Evolutionary conservation across 2,329 filamentous ascomycete species (phyloP).

Genomic region (Fusarium sarcochroum): DNA sequence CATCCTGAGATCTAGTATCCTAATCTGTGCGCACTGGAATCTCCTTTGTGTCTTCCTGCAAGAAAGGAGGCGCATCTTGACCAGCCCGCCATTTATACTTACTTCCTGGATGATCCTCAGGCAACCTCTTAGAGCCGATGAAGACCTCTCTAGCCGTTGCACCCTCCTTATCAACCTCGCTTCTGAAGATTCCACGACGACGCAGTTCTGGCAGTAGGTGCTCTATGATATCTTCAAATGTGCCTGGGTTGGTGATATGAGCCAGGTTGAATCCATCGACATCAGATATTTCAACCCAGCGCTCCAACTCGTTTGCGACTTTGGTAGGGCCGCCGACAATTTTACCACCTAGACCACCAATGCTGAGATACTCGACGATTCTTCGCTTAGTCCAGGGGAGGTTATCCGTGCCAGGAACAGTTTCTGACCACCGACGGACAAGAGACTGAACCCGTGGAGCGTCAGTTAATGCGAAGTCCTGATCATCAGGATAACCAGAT

Average conservation of each 20-base stretch:
- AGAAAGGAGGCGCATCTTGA: not conserved
- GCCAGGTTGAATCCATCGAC: not conserved
- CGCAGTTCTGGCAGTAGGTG: not conserved
- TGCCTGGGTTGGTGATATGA: not conserved
- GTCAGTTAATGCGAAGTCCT: not conserved
- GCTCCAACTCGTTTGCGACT: not conserved
- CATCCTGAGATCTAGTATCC: no score
- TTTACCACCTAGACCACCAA: not conserved
- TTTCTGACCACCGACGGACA: not conserved
- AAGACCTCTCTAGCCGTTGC: constrained; percentile 12
- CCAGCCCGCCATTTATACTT: constrained; percentile 13
- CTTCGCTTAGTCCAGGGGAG: not conserved
- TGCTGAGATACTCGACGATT: not conserved
- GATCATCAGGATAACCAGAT: not conserved
- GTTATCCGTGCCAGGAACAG: not conserved
- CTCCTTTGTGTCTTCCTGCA: not conserved
- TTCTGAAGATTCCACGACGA: not conserved
- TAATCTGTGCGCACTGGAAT: not conserved
- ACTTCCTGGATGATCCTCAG: constrained; percentile 10
- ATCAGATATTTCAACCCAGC: not conserved
- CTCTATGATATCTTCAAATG: not conserved
- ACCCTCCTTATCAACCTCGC: not conserved
- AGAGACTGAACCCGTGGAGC: not conserved
- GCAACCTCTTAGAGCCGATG: constrained; percentile 15
- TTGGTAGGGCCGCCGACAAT: not conserved